These are phyloP conservation scores for Leccinum subtestaceum DNA, from an alignment of 768 basidiomycete species.

Conservation along the genomic window DNA sequence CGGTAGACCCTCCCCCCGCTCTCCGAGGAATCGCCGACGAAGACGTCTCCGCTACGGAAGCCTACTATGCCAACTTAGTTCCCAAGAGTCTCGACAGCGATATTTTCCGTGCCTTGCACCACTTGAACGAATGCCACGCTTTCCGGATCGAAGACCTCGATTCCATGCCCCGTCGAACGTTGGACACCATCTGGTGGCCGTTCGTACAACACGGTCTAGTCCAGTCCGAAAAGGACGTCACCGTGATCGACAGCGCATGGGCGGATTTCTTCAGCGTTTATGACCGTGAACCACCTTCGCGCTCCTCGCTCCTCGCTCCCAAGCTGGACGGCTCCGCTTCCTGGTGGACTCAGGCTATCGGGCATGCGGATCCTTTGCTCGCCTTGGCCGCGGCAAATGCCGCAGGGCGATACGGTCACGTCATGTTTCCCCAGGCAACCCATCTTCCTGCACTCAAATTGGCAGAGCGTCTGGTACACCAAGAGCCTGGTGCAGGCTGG, in stretches of 20 bases:
- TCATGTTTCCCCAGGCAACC: conserved; percentile 90
- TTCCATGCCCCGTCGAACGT: conserved; percentile 73
- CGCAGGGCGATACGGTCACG: conserved; percentile 93
- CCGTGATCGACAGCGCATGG: conserved; percentile 87
- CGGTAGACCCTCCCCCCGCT: conserved; percentile 59
- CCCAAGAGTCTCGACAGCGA: conserved; percentile 34
- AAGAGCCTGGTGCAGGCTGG: conserved; percentile 88
- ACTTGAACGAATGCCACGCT: conserved; percentile 62
- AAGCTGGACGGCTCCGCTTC: conserved; percentile 92
- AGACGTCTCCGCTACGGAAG: conserved; percentile 53
- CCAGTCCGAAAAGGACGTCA: conserved; percentile 67
- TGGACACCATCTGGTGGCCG: conserved; percentile 92
- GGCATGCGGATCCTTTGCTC: conserved; percentile 74
- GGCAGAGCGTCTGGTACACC: conserved; percentile 69
- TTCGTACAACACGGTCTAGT: conserved; percentile 89
- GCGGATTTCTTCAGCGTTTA: conserved; percentile 84
- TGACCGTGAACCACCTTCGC: conserved; percentile 30
- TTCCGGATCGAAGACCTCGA: conserved; percentile 70
- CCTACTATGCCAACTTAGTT: conserved; percentile 66
- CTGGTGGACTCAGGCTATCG: conserved; percentile 97
- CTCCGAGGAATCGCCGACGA: conserved; percentile 39
- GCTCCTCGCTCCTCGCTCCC: conserved; percentile 48
- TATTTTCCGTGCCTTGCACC: conserved; percentile 47
- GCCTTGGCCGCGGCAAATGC: conserved; percentile 86
- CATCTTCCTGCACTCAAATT: conserved; percentile 84